phyloP scores from a whole-genome alignment of 306 rosid genomes.

The Malus fusca region DNA sequence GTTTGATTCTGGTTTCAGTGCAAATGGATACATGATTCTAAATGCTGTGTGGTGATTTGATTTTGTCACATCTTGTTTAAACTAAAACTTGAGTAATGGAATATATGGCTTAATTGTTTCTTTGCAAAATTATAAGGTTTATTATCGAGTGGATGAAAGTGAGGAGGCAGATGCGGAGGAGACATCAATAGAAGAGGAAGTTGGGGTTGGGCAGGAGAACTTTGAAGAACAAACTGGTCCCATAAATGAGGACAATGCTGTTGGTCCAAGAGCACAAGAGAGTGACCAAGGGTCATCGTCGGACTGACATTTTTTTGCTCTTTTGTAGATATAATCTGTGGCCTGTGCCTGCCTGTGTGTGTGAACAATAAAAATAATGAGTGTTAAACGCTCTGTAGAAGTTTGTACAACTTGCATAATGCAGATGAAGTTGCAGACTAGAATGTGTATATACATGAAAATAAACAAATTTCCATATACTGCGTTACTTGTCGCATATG shows the following conservation, averaged over 20 bases:
- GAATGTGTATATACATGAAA: no score
- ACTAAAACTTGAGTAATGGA: background rate
- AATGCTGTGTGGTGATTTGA: background rate
- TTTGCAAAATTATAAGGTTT: slow-evolving; percentile 35
- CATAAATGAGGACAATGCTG: background rate
- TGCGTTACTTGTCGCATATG: background rate
- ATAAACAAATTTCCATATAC: no score
- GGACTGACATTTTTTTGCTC: background rate
- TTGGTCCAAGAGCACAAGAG: slow-evolving; percentile 3
- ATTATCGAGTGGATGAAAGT: slow-evolving; percentile 55
- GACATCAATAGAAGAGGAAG: slow-evolving; percentile 9
- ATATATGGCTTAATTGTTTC: background rate
- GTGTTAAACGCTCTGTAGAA: background rate
- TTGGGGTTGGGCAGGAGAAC: background rate
- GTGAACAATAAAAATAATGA: background rate
- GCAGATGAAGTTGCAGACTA: no score
- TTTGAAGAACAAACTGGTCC: slow-evolving; percentile 14
- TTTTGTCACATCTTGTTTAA: background rate
- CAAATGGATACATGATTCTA: background rate
- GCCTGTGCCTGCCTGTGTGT: background rate
- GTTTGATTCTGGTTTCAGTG: background rate
- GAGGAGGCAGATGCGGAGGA: slow-evolving; percentile 28
- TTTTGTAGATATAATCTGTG: background rate
- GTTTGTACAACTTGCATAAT: no score
- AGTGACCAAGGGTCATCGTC: background rate